Evolutionary conservation across 2,329 filamentous ascomycete species (phyloP), one percentile per base, ranked within the genome.

Genomic region (Claviceps quebecensis): DNA sequence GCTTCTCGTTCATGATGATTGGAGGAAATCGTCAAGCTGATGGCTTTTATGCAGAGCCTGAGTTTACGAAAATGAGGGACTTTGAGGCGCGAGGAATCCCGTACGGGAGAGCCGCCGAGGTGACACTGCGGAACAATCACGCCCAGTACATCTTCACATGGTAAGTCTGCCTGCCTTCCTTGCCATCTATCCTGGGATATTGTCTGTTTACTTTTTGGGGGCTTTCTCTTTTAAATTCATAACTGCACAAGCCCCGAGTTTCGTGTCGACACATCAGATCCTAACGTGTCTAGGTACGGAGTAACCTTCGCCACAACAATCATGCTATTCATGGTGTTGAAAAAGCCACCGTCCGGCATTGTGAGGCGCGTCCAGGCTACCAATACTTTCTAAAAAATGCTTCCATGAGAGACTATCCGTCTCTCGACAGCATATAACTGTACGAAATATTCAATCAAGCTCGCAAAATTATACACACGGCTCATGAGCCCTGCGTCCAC

Each of bases 71-170:
- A 58, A 76, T 83, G 56, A 83, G 88, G 63, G 81, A 90, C 60
- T 80, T 88, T 62, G 78, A 87, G 63, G 75, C 77, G 14, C 86
- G 84, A 60, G 93, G 93, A 29, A 83, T 96, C 54, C 93, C 93
- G 1, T 91, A 96, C 63, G 93, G 90, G 14, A 78, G 91, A 63
- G 72, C 87, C 6, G 79, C 93, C 4, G 88, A 95, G 69, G 90
- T 98, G 54, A 95, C 94, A 65, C 72, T 98, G 63, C 80, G 88
- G 65, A 98, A 98, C 66, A 97, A 95, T 69, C 93, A 98, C 69
- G 83, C 87, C 56, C 93, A 97, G 73, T 98, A 98, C 69, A 98
- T 98, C 59, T 93, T 96, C 67, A 98, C 93, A 58, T 98, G 93
- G 93, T 97, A 80, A 63, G 82, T 45, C 29, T 34, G 1, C 19